A percentile compares a stretch with the other conserved stretches of the same genome.
These are phyloP conservation scores for Kluyveromyces wickerhamii DNA, from an alignment of 805 yeast genomes.

Conservation along the genomic window DNA sequence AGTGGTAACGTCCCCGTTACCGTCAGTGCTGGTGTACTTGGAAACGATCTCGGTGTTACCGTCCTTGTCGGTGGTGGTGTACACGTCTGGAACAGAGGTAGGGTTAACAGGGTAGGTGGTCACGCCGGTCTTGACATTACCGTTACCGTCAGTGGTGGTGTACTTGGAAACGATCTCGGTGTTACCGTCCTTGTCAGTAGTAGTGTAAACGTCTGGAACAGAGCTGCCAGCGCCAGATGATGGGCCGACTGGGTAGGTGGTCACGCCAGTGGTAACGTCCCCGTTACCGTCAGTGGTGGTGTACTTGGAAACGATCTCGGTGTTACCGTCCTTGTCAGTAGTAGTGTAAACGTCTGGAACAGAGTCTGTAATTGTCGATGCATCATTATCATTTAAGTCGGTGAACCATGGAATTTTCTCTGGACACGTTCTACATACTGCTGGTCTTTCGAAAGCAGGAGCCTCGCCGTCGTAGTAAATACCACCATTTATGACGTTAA, in stretches of 20 bases:
- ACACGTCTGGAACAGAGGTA: not conserved
- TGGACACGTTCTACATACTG: slow-evolving; percentile 4
- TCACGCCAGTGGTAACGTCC: not conserved
- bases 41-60: not conserved
- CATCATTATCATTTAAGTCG: not conserved
- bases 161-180: slow-evolving; percentile 2
- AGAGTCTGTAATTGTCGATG: not conserved
- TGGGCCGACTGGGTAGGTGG: slow-evolving; percentile 1
- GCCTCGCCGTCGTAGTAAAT: slow-evolving; percentile 5
- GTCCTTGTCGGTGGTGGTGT: slow-evolving; percentile 5
- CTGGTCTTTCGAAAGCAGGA: slow-evolving; percentile 4
- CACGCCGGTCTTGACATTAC: not conserved
- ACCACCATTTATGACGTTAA: slow-evolving; percentile 3
- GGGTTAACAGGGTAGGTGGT: slow-evolving; percentile 2
- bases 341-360: slow-evolving; percentile 2
- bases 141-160: slow-evolving; percentile 2
- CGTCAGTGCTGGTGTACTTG: not conserved
- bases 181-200: slow-evolving; percentile 1
- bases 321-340: slow-evolving; percentile 2
- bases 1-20: not conserved
- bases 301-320: slow-evolving; percentile 1
- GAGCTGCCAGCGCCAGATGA: not conserved
- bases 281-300: slow-evolving; percentile 3
- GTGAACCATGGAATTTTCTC: slow-evolving; percentile 5
- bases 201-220: slow-evolving; percentile 2